Evolutionary conservation across 2,329 filamentous ascomycete species (phyloP), one percentile per base, ranked within the genome.

Genomic region (Tolypocladium cylindrosporum): DNA sequence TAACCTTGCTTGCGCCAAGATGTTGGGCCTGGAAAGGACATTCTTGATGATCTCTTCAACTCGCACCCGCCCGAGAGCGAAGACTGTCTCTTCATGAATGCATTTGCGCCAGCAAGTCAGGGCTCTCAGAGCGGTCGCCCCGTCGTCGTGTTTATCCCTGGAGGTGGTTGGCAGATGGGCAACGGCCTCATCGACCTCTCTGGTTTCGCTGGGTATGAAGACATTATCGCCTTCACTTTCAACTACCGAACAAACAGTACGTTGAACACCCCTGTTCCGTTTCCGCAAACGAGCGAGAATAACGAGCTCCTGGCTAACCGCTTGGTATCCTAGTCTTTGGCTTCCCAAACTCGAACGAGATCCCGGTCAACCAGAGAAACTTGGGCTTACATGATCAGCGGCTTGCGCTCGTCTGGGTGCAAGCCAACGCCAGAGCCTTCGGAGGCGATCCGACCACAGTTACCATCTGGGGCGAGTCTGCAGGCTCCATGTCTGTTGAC

Each of bases 331-430:
- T 3, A 69, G 67, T 67, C 8, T 66, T 69, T 51, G 79, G 79
- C 2, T 83, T 82, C 60, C 65, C 80, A 9, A 73, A 72, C 52
- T 71, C 74, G 0, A 71, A 67, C 16, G 69, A 77, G 45, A 69
- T 77, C 11, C 58, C 71, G 2, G 62, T 64, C 0, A 67, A 71
- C 27, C 70, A 76, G 1, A 72, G 58, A 8, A 71, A 69, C 39
- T 61, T 69, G 10, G 64, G 67, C 4, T 34, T 69, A 0, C 60
- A 67, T n/a, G 66, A 69, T 51, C 65, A 69, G 36, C 64, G 59
- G 3, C 58, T 68, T 10, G 67, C 67, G 0, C 58, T 69, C n/a
- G 59, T 63, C 45, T 70, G 66, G 64, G 59, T 68, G 1, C 64
- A 66, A 10, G 51, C 59, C 10, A 68, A 69, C 37, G 65, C 67